phyloP scores from a whole-genome alignment of 345 rosid species.

The Eucalyptus globulus region DNA sequence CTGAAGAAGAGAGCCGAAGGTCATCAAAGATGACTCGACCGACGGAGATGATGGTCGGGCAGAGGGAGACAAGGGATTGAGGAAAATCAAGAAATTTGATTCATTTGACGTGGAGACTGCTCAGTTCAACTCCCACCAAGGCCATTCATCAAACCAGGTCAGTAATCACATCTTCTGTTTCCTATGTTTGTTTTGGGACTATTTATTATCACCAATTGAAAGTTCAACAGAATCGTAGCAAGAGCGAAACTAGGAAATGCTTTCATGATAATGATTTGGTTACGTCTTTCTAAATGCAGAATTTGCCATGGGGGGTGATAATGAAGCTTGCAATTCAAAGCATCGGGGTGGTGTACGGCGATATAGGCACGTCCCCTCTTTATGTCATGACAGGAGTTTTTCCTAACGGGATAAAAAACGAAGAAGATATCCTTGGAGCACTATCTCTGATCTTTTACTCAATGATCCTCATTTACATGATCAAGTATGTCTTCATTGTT shows the following conservation, averaged over 20 bases:
- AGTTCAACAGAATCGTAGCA: background rate
- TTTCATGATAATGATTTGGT: background rate
- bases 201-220: background rate
- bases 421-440: constrained; percentile 5
- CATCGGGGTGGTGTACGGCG: constrained; percentile 27
- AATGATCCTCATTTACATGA: background rate
- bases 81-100: background rate
- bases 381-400: constrained; percentile 4
- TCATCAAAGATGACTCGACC: background rate
- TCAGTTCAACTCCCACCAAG: background rate
- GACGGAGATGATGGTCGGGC: background rate
- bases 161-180: background rate
- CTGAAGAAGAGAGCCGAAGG: background rate
- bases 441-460: constrained; percentile 15
- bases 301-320: background rate
- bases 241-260: background rate
- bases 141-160: background rate
- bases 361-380: constrained; percentile 20
- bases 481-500: constrained; percentile 13
- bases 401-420: constrained; percentile 1
- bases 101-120: background rate
- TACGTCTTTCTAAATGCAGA: background rate
- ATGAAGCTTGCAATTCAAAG: constrained; percentile 13
- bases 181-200: background rate
- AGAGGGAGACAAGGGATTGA: background rate